Evolutionary conservation across 495 filamentous ascomycete genomes (phyloP), one percentile per base, ranked within the genome.

Genomic region (Achaetomiella virescens): DNA sequence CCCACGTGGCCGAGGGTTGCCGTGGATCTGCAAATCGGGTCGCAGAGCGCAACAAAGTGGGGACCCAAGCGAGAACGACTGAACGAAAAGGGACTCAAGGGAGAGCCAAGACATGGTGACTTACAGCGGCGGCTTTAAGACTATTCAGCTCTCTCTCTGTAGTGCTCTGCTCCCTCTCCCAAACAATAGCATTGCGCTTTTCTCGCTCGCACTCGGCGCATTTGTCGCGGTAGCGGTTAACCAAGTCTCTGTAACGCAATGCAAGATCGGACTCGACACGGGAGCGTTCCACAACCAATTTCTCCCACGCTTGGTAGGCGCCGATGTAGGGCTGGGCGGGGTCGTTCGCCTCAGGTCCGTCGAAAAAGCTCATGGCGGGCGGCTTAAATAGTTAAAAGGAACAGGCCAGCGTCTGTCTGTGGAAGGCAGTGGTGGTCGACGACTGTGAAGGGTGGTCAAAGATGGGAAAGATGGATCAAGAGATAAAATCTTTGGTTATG

Each of bases 141-240:
- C 46, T 35, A n/a, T 59, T 59, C 24, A 66, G 47, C 33, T 66
- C 64, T 11, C 54, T n/a, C 49, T 63, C 61, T 3, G 53, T 24
- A 35, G 56, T 48, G 29, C 58, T 55, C 24, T 61, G 55, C 51
- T 66, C 54, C 48, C 55, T 54, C 37, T 66, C 61, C 64, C 64
- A 66, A 11, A 66, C 11, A 25, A 46, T 53, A 10, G 60, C 65
- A 38, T 60, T 63, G 22, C 61, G 55, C 54, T 61, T 61, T 25
- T 68, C 63, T 21, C 59, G 43, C 2, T 62, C 57, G 43, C 47
- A 61, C 21, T 68, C 66, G 25, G 22, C 52, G 29, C 41, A 52
- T 17, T 62, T 62, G 8, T 60, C 48, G 18, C 41, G 48, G 18
- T 61, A 64, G n/a, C 55, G 53, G n/a, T 15, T 33, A 11, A 58